Base-by-base conservation (phyloP, 176 grass and related monocot genomes). In the Puya raimondii region DNA sequence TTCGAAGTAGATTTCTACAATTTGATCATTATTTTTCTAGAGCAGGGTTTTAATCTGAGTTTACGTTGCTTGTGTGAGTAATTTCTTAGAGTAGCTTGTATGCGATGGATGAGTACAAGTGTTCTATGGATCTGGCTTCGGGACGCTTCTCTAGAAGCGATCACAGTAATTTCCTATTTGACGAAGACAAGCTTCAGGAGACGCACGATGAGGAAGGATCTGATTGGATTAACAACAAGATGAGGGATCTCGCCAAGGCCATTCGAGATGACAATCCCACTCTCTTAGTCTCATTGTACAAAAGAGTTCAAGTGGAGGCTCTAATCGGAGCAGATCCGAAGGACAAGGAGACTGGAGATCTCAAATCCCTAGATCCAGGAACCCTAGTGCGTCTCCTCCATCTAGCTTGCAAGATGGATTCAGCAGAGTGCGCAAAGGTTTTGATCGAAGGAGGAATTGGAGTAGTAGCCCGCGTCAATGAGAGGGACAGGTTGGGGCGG, bases 351-450 rank as follows among this genome's bases (percentile, higher is more conserved):
- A 42, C 33, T 42, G 54, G n/a, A 59, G 54, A 59, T 59, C 54
- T 17, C 54, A 18, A 20, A 59, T 17, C 54, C 15, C 80, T 87
- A 25, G 85, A 77, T 73, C 72, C 82, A 50, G 76, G 79, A 10
- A 77, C 82, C 71, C 76, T 80, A 53, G 61, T 70, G 21, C 71
- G 81, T 66, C 78, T 88, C n/a, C 81, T 88, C 42, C 86, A 84
- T 67, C 86, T 81, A 21, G 81, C 86, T 48, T 88, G 86, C 74
- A 88, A 71, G 81, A 59, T 81, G 49, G 81, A 88, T 14, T 81
- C 86, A 4, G 81, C 74, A 66, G 70, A 81, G 81, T 88, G 86
- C 66, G 86, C 78, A 10, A 70, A 68, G 71, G 61, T 78, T 14
- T 74, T 88, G 12, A 78, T 88, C 49, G 78, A 88, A 12, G 86